phyloP scores from a whole-genome alignment of 306 rosid genomes.

The barrel medic (Medicago truncatula) region DNA sequence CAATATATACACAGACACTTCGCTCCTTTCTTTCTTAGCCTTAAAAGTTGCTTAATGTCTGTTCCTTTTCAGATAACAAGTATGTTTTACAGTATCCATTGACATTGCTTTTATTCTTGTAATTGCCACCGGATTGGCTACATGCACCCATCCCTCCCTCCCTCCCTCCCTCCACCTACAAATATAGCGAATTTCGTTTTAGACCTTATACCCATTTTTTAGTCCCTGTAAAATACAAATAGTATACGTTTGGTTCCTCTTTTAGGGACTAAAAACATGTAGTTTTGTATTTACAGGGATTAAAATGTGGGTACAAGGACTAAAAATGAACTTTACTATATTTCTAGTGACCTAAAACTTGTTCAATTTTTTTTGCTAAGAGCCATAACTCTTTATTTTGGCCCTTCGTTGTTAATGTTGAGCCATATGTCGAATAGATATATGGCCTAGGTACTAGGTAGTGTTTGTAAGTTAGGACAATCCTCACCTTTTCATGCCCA shows the following conservation, averaged over 20 bases:
- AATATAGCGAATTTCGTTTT: too few relatives aligned
- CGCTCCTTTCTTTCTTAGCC: not conserved
- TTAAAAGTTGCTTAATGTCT: conserved; percentile 17
- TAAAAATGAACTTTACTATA: too few relatives aligned
- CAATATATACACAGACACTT: not conserved
- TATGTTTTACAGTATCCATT: conserved; percentile 29
- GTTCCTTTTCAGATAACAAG: conserved; percentile 4
- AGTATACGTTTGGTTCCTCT: too few relatives aligned
- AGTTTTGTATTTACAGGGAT: too few relatives aligned
- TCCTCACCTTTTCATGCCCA: not conserved
- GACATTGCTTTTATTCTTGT: conserved; percentile 23
- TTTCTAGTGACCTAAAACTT: too few relatives aligned
- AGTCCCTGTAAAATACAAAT: too few relatives aligned
- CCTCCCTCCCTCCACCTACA: conserved; percentile 3
- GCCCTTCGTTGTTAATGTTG: not conserved
- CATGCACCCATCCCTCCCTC: not conserved
- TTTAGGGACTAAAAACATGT: too few relatives aligned
- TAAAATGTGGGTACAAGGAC: too few relatives aligned
- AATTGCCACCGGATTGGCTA: conserved; percentile 2
- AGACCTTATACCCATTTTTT: too few relatives aligned
- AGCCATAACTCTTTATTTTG: not conserved
- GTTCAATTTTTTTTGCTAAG: not conserved
- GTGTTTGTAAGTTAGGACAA: not conserved
- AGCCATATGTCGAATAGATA: not conserved
- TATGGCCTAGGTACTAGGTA: not conserved